phyloP scores from a whole-genome alignment of 2,329 filamentous ascomycete genomes.

The Grosmannia huntii region DNA sequence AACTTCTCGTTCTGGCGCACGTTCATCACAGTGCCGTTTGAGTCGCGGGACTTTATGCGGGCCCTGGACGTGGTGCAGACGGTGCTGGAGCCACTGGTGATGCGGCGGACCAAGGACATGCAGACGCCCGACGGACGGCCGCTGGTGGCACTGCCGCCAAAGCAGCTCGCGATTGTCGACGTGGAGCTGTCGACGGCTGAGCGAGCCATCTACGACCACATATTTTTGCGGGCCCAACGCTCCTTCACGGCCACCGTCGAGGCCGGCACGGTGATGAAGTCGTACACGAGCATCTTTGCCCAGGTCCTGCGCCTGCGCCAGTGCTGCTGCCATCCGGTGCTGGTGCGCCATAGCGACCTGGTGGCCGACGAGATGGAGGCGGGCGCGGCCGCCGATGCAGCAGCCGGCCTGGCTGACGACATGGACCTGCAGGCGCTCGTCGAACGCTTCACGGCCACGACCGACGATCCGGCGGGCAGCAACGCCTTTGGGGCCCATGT shows the following conservation, averaged over 20 bases:
- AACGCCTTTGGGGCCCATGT: slow-evolving; percentile 76
- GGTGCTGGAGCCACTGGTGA: slow-evolving; percentile 86
- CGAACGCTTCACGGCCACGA: slow-evolving; percentile 60
- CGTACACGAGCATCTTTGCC: slow-evolving; percentile 93
- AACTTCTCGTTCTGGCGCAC: slow-evolving; percentile 99
- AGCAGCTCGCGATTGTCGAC: slow-evolving; percentile 72
- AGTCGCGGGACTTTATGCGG: slow-evolving; percentile 85
- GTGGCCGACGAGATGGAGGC: slow-evolving; percentile 83
- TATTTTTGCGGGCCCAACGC: slow-evolving; percentile 69
- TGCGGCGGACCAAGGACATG: slow-evolving; percentile 95
- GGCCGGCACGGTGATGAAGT: slow-evolving; percentile 85
- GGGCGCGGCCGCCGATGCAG: slow-evolving; percentile 61
- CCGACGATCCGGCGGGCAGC: slow-evolving; percentile 47
- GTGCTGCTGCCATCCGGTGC: slow-evolving; percentile 82
- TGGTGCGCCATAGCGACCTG: slow-evolving; percentile 74
- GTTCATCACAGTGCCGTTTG: slow-evolving; percentile 94
- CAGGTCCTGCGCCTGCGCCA: slow-evolving; percentile 89
- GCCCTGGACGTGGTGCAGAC: slow-evolving; percentile 96
- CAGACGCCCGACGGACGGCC: slow-evolving; percentile 70
- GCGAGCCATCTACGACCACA: slow-evolving; percentile 83
- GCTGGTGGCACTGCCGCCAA: slow-evolving; percentile 70
- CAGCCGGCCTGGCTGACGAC: slow-evolving; percentile 75
- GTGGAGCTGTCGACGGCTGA: slow-evolving; percentile 78
- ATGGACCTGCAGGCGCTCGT: slow-evolving; percentile 90
- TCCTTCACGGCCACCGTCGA: slow-evolving; percentile 80